These are phyloP conservation scores for Rhododendron simsii DNA, from an alignment of 148 eudicot genomes.

Conservation along the genomic window DNA sequence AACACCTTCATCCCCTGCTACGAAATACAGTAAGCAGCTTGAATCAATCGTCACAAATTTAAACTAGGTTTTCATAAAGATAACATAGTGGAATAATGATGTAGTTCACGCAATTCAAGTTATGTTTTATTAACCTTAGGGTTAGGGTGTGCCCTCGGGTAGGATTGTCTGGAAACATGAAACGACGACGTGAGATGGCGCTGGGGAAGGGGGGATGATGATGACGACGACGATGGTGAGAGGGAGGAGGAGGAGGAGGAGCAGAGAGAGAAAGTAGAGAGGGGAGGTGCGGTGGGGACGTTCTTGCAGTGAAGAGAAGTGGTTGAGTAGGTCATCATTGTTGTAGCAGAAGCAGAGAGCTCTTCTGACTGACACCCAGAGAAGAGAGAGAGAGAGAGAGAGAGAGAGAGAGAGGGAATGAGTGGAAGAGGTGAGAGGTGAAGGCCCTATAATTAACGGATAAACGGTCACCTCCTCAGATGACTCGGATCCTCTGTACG, in stretches of 20 bases:
- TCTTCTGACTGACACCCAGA: not conserved
- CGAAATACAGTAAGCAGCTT: not conserved
- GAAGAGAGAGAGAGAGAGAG: not conserved
- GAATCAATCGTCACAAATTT: not conserved
- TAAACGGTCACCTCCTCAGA: conserved; percentile 27
- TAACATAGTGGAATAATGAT: not conserved
- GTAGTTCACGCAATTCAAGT: not conserved
- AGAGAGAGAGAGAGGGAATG: not conserved
- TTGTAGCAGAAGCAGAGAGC: not conserved
- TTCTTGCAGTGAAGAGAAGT: conserved; percentile 21
- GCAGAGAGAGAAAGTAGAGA: not conserved
- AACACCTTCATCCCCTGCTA: conserved; percentile 35
- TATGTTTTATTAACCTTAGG: conserved; percentile 25
- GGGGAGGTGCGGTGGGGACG: conserved; percentile 10
- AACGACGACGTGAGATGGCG: conserved; percentile 13
- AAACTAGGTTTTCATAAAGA: not conserved
- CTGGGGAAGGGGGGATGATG: conserved; percentile 22
- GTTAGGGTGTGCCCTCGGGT: conserved; percentile 16
- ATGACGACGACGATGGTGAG: not conserved
- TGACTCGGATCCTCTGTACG: not conserved
- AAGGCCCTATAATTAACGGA: conserved; percentile 30
- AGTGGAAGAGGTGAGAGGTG: not conserved
- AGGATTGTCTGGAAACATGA: not conserved
- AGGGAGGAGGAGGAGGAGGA: conserved; percentile 10
- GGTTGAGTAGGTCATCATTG: conserved; percentile 27